phyloP scores from a whole-genome alignment of 2,329 filamentous ascomycete genomes.

The Pestalotiopsis sp. region DNA sequence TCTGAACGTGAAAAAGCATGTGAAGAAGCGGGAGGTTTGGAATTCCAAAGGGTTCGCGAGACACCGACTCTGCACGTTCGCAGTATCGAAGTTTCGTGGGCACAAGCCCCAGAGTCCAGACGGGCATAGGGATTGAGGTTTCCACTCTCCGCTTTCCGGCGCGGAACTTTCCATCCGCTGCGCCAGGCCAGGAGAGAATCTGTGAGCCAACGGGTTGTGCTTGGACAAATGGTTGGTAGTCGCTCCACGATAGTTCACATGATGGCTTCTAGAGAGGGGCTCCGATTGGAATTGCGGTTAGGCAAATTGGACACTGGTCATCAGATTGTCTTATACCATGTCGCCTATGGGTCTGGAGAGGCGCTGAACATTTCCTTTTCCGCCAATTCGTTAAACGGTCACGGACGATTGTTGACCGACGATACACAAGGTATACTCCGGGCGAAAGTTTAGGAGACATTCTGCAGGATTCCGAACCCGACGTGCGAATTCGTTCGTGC shows the following conservation, averaged over 20 bases:
- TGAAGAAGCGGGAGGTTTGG: not conserved
- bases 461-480: not conserved
- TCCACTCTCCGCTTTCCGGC: not conserved
- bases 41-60: no score
- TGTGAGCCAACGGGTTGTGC: not conserved
- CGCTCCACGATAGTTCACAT: slow-evolving; percentile 6
- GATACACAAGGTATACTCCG: not conserved
- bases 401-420: not conserved
- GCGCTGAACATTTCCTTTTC: not conserved
- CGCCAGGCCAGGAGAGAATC: not conserved
- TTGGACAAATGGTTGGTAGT: not conserved
- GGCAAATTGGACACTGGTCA: not conserved
- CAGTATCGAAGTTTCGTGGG: no score
- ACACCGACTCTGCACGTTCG: no score
- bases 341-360: not conserved
- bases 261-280: not conserved
- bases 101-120: no score
- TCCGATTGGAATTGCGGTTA: not conserved
- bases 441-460: not conserved
- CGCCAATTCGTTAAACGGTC: not conserved
- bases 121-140: not conserved
- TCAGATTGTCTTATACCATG: not conserved
- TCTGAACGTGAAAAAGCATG: not conserved
- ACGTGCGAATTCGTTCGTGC: not conserved
- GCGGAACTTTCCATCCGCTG: not conserved